Evolutionary conservation across 192 early-diverging fungal species (phyloP).

Genomic region (Coemansia sp.): DNA sequence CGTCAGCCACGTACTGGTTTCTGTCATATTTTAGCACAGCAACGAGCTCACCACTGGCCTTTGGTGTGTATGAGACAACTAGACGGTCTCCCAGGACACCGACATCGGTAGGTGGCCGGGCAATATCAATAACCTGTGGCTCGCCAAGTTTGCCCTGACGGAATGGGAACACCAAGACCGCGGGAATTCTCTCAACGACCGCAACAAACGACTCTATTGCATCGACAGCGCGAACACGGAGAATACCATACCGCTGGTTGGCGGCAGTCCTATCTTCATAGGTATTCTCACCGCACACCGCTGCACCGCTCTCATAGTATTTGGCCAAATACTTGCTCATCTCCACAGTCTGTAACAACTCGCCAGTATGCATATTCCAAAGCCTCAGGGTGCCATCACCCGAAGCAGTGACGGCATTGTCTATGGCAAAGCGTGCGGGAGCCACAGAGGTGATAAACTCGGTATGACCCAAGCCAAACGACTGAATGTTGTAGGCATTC

Average conservation of each 20-base stretch:
- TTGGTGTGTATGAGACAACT: constrained; percentile 32
- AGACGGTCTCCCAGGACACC: constrained; percentile 25
- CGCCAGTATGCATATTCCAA: constrained; percentile 74
- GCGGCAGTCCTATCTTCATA: constrained; percentile 44
- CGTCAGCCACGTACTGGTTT: constrained; percentile 9
- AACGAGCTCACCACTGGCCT: background rate
- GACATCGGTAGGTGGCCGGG: constrained; percentile 31
- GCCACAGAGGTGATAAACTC: constrained; percentile 75
- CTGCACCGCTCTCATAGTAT: constrained; percentile 45
- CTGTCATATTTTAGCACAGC: constrained; percentile 11
- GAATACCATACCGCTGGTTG: constrained; percentile 41
- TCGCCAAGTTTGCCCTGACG: constrained; percentile 13
- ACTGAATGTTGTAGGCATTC: constrained; percentile 85
- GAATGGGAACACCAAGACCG: constrained; percentile 34
- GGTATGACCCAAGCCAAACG: constrained; percentile 90
- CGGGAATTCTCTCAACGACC: constrained; percentile 44
- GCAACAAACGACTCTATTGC: constrained; percentile 28
- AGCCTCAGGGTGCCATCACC: constrained; percentile 81
- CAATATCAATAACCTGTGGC: constrained; percentile 31
- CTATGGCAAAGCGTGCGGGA: constrained; percentile 61
- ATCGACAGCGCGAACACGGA: constrained; percentile 41
- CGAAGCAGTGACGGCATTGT: constrained; percentile 75
- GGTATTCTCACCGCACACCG: constrained; percentile 12
- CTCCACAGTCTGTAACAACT: constrained; percentile 70
- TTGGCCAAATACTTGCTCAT: constrained; percentile 46